These are phyloP conservation scores for Rhododendron mucronatum DNA, from an alignment of 148 eudicot species.

Conservation along the genomic window DNA sequence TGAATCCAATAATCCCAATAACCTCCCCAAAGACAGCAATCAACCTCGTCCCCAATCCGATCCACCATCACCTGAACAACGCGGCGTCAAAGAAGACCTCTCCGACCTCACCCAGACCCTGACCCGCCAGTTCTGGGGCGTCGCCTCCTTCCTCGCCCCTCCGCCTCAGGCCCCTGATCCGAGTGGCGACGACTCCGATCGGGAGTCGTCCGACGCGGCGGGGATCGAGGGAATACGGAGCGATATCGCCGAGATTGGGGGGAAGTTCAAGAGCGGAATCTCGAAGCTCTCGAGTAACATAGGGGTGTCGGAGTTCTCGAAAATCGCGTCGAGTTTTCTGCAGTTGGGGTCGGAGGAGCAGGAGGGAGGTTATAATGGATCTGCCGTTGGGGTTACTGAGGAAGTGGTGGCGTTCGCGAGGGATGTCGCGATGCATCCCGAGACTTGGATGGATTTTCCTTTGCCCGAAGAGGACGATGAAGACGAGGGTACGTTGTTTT, in stretches of 20 bases:
- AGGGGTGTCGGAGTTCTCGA: constrained; percentile 62
- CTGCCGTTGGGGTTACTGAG: constrained; percentile 73
- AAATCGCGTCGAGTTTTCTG: constrained; percentile 66
- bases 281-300: constrained; percentile 58
- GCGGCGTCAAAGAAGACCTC: constrained; percentile 88
- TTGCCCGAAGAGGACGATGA: constrained; percentile 55
- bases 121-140: constrained; percentile 78
- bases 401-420: constrained; percentile 68
- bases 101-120: constrained; percentile 79
- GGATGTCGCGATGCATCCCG: constrained; percentile 79
- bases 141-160: constrained; percentile 86
- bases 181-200: background rate
- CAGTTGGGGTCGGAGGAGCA: constrained; percentile 54
- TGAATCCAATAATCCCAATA: background rate
- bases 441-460: constrained; percentile 96
- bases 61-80: constrained; percentile 23
- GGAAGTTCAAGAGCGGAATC: constrained; percentile 68
- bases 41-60: background rate
- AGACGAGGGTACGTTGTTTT: constrained; percentile 30
- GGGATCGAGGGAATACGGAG: constrained; percentile 43
- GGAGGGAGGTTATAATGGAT: constrained; percentile 23
- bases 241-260: constrained; percentile 85
- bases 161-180: constrained; percentile 43
- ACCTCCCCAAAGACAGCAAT: background rate
- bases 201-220: constrained; percentile 20